Percentiles rank a stretch among this genome's conserved stretches.
These are phyloP conservation scores for Vitis hybrid DNA, from an alignment of 177 flowering plant genomes.

Conservation along the genomic window DNA sequence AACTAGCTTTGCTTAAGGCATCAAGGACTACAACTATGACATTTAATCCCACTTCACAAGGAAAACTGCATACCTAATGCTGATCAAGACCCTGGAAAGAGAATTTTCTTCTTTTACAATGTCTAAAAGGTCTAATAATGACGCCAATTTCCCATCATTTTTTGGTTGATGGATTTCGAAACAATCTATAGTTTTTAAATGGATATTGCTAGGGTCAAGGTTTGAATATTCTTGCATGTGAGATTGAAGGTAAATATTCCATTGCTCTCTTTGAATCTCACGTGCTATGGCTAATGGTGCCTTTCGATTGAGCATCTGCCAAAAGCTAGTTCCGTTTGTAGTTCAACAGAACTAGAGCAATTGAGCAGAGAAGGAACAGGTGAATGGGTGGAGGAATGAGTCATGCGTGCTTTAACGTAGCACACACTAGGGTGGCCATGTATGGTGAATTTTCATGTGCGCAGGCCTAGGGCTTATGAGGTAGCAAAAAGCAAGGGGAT, in stretches of 20 bases:
- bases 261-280: conserved; percentile 33
- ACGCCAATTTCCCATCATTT: conserved; percentile 45
- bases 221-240: conserved; percentile 69
- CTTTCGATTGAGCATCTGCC: too few species aligned
- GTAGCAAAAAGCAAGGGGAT: too few species aligned
- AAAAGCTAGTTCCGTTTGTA: too few species aligned
- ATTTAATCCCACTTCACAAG: conserved; percentile 58
- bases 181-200: conserved; percentile 19
- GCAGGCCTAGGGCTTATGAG: too few species aligned
- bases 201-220: conserved; percentile 58
- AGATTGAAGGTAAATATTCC: conserved; percentile 20
- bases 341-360: too few species aligned
- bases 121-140: conserved; percentile 60
- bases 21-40: conserved; percentile 54
- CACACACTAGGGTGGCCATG: too few species aligned
- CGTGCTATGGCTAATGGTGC: too few species aligned
- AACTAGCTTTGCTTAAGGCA: conserved; percentile 54
- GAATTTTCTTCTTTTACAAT: conserved; percentile 12
- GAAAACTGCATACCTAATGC: conserved; percentile 80
- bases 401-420: too few species aligned
- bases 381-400: too few species aligned
- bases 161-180: conserved; percentile 55
- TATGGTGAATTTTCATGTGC: too few species aligned
- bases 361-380: too few species aligned
- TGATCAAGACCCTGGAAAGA: conserved; percentile 65